A percentile compares a stretch with the other conserved stretches of the same genome.
Conservation (phyloP, 768 basidiomycete species). For the Obba rivulosa region DNA sequence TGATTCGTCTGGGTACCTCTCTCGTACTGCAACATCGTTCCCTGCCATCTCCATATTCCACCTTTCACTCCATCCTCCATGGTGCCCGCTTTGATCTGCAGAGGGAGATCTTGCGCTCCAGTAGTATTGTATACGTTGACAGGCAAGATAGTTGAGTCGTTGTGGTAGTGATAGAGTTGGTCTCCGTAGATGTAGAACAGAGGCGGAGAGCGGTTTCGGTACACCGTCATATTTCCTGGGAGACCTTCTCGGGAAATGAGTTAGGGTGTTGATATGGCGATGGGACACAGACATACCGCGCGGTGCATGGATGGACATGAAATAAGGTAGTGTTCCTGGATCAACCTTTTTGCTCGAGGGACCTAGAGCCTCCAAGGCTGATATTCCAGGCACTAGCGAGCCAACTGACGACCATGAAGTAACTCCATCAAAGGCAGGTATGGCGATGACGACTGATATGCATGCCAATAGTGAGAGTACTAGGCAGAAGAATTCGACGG, state of each 20-base stretch:
- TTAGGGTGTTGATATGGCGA: no score
- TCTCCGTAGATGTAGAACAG: conserved; percentile 50
- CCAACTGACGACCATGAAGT: conserved; percentile 17
- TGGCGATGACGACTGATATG: conserved; percentile 9
- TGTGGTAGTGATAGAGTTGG: conserved; percentile 49
- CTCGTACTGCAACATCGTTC: conserved; percentile 47
- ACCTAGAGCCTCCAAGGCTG: conserved; percentile 16
- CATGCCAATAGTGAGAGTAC: neutral
- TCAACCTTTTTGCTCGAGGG: conserved; percentile 6
- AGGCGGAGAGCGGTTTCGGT: conserved; percentile 30
- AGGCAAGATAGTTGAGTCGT: conserved; percentile 49
- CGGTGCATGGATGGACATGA: conserved; percentile 16
- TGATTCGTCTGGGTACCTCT: conserved; percentile 34
- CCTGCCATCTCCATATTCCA: conserved; percentile 50
- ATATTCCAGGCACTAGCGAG: conserved; percentile 20
- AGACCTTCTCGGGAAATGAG: conserved; percentile 26
- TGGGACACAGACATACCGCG: conserved; percentile 9
- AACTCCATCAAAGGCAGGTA: conserved; percentile 20
- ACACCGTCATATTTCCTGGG: conserved; percentile 44
- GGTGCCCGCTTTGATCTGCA: conserved; percentile 42
- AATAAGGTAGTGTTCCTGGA: conserved; percentile 5
- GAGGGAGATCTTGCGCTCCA: conserved; percentile 32
- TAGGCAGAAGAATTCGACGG: neutral
- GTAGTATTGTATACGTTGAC: conserved; percentile 53
- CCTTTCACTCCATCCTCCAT: conserved; percentile 34